Percentiles rank a stretch among this genome's conserved stretches.
phyloP scores from a whole-genome alignment of 805 yeast genomes.

The Clavispora phyllophila region DNA sequence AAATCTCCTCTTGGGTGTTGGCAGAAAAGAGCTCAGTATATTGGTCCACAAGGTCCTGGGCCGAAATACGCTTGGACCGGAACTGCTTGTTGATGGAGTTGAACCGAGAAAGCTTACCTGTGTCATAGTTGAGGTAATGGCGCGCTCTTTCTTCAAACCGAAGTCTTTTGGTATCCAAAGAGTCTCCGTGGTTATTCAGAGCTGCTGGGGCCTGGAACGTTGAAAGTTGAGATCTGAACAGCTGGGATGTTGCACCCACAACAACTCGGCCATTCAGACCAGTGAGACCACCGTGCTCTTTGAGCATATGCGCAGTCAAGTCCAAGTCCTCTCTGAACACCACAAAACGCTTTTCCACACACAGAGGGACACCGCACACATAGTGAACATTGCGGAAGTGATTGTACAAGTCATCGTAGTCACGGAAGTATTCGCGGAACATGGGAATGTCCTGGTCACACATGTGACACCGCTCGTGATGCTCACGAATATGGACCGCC shows the following conservation, averaged over 20 bases:
- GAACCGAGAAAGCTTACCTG: constrained; percentile 45
- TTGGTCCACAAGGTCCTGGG: constrained; percentile 40
- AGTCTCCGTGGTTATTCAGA: constrained; percentile 30
- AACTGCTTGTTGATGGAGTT: constrained; percentile 43
- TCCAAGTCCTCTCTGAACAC: constrained; percentile 87
- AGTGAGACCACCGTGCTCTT: constrained; percentile 65
- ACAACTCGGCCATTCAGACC: constrained; percentile 41
- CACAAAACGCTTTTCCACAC: constrained; percentile 86
- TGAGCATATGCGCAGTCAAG: constrained; percentile 79
- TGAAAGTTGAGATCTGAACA: constrained; percentile 58
- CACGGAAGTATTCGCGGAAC: constrained; percentile 54
- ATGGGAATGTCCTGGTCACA: constrained; percentile 75
- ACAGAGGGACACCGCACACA: constrained; percentile 68
- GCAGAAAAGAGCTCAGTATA: constrained; percentile 46
- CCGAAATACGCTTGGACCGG: constrained; percentile 41
- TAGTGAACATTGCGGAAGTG: constrained; percentile 76
- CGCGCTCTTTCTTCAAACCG: constrained; percentile 83
- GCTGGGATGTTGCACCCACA: constrained; percentile 32
- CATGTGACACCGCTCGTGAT: constrained; percentile 84
- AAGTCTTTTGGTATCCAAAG: constrained; percentile 46
- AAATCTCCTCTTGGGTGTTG: constrained; percentile 43
- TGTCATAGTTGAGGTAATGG: constrained; percentile 61
- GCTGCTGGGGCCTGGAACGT: constrained; percentile 37
- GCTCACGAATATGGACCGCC: constrained; percentile 71
- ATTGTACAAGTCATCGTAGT: constrained; percentile 66